Evolutionary conservation across 768 basidiomycete genomes (phyloP), one percentile per base, ranked within the genome.

Genomic region (Tricholoma saponaceum): DNA sequence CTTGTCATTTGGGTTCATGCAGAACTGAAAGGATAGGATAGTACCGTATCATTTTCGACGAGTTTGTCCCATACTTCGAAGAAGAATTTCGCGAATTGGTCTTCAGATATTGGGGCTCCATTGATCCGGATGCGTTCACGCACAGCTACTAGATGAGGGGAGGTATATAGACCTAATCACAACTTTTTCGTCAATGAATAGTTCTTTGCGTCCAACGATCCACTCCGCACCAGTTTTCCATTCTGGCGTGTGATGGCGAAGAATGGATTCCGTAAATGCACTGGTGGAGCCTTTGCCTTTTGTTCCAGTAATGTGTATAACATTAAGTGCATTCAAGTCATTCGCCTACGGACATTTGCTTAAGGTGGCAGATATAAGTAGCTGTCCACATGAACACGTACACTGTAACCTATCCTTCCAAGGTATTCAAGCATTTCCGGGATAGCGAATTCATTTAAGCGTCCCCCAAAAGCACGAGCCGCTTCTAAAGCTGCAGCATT

Each of bases 251-350:
- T 80, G 72, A 58, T 82, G 79, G n/a, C 92, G 83, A 51, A 98
- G 76, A 54, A 98, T 86, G 9, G 90, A 91, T 64, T 94, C 89
- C 4, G 84, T 83, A 66, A 98, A 98, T 7, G 97, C 96, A 62
- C 91, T 92, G 1, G 97, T 95, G 3, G 96, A 98, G 6, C 96
- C 96, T 70, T 99, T 99, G 32, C 96, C 96, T 74, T 99, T 99
- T 4, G 97, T 98, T 3, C 96, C 96, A 8, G 96, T 95, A 62
- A 99, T 86, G 76, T 99, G 96, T 49, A 98, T 83, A 57, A 96
- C 93, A 70, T 98, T 96, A 54, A 99, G 77, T 22, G 75, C 73
- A 68, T 98, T 95, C 43, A 99, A 80, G 61, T 95, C 87, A 57
- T 83, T 77, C 41, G 90, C 82, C 95, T 97, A 64, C 46, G 43